Evolutionary conservation across 768 basidiomycete species (phyloP), one percentile per base, ranked within the genome.

Genomic region (Fomitopsis serialis): DNA sequence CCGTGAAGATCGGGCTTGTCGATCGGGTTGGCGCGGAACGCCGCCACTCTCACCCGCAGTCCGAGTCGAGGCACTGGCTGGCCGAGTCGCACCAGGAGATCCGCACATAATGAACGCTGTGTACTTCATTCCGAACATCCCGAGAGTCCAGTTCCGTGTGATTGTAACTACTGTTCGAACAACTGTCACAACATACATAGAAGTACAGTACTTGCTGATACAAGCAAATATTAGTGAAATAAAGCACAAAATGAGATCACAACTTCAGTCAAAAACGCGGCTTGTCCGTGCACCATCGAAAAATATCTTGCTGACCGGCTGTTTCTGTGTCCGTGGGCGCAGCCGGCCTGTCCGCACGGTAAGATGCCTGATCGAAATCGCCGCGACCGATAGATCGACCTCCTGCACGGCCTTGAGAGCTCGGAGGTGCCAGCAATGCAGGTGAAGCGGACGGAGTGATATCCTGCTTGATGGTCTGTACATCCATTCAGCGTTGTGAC

Each of bases 231-330:
- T 40, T 17, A 40, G 6, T 40, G 19, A 40, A 19, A 40, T 40
- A 40, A 40, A 15, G 37, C 37, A 40, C 5, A 40, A 15, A 40
- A 19, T 40, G 13, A 15, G 37, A 17, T 40, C 13, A 17, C 4
- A 6, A 17, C 7, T 7, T 40, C 37, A 68, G 13, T 70, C 68
- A 52, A 59, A 64, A 9, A 66, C 52, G 35, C 68, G 63, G 46
- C 65, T 68, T 23, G 62, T 43, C 25, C 69, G 67, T 17, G 62
- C 63, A 25, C 89, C 89, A 59, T 92, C 89, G 48, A 88, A 61
- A 62, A 92, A 90, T 25, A 93, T 89, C 76, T 86, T 89, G 72
- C 87, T 89, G 50, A 88, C 65, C 2, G 83, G 85, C 45, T 84
- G 55, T 12, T 58, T 54, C 8, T 44, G 72, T 25, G 74, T 73